Base-by-base conservation (phyloP, 345 rosid genomes). In the Aegle marmelos region DNA sequence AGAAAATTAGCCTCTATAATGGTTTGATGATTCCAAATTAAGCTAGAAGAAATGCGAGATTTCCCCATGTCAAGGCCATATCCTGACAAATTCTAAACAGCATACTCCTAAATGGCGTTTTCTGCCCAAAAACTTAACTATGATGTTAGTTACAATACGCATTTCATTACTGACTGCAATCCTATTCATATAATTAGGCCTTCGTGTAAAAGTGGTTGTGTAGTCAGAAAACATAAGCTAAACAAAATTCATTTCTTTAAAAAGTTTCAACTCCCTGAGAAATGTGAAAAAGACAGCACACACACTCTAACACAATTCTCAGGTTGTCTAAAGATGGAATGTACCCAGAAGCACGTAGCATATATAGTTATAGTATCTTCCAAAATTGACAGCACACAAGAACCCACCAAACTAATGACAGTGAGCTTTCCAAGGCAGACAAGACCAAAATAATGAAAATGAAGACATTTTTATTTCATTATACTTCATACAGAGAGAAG, bases 261-360 rank as follows among this genome's bases (percentile, higher is more conserved):
- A 34, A 11, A 21, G 25, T 36, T 1, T 58, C 48, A 22, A 33
- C 66, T 13, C 24, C 34, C 34, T 1, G 10, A 59, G 24, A 59
- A 60, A 60, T 27, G 37, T 60, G 68, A 45, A 60, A 72, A 69
- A 73, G 31, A 73, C 67, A 39, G 60, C 2, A 37, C 77, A 28
- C 28, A 17, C 19, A 24, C 56, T 7, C 56, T 73, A 53, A n/a
- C 6, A 41, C 30, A 21, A 73, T 61, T 34, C 68, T 61, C 2
- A 57, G 21, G 13, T 25, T 37, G 34, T 17, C 36, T 53, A 28
- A 41, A 27, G 59, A 37, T 13, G 69, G 58, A 60, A 41, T 28
- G 59, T 22, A 13, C 33, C 37, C 9, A 59, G 24, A 57, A 24
- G 34, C 54, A 59, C 8, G 36, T 37, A 34, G n/a, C 36, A 39